Evolutionary conservation across 306 rosid species (phyloP).

Genomic region (Prosopis cineraria): DNA sequence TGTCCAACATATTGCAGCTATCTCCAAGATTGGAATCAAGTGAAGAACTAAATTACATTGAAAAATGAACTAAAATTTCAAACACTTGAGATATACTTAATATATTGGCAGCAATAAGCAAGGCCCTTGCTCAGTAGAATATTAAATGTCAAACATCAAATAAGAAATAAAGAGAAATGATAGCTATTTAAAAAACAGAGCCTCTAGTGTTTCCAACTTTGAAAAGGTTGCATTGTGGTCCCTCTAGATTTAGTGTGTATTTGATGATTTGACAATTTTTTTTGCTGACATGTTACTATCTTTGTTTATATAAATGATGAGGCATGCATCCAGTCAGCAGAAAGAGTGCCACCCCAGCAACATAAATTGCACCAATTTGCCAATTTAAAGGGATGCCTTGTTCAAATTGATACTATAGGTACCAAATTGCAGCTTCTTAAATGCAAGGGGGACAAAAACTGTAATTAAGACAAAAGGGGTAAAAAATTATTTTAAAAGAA

Average conservation of each 20-base stretch:
- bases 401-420: not conserved
- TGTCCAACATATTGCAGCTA: slow-evolving; percentile 5
- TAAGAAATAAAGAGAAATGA: slow-evolving; percentile 21
- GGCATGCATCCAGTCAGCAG: not conserved
- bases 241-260: not conserved
- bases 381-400: not conserved
- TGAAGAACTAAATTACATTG: not conserved
- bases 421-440: not conserved
- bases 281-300: not conserved
- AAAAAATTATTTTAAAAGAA: not conserved
- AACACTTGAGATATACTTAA: not conserved
- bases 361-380: not conserved
- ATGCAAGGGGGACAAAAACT: not conserved
- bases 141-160: slow-evolving; percentile 35
- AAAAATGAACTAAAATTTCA: not conserved
- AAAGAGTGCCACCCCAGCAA: not conserved
- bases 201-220: not conserved
- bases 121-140: slow-evolving; percentile 37
- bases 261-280: not conserved
- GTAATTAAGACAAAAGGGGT: not conserved
- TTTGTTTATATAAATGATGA: not conserved
- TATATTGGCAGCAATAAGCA: slow-evolving; percentile 39
- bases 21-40: slow-evolving; percentile 7
- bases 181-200: not conserved
- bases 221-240: slow-evolving; percentile 1